These are phyloP conservation scores for Boletus edulis DNA, from an alignment of 768 basidiomycete species.

Conservation along the genomic window DNA sequence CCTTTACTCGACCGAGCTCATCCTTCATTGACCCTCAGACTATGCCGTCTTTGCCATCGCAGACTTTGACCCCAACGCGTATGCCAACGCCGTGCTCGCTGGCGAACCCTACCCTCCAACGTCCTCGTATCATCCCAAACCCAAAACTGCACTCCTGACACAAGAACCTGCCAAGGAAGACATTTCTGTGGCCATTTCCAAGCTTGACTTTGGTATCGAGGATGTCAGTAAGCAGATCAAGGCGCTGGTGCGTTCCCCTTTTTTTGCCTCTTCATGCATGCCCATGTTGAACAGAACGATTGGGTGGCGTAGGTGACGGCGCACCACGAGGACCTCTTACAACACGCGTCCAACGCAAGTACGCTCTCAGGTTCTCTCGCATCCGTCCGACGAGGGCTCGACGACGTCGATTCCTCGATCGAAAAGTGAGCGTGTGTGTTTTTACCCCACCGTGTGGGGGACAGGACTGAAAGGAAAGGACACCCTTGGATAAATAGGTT, in stretches of 20 bases:
- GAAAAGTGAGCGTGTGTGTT: conserved; percentile 55
- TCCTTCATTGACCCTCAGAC: conserved; percentile 41
- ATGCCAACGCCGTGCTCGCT: conserved; percentile 87
- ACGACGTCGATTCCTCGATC: conserved; percentile 71
- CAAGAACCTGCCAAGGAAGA: conserved; percentile 76
- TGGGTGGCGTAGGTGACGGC: conserved; percentile 60
- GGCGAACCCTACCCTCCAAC: conserved; percentile 70
- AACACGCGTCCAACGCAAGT: conserved; percentile 74
- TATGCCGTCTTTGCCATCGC: conserved; percentile 71
- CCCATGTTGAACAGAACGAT: not conserved
- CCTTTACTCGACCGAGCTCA: not conserved
- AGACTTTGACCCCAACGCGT: conserved; percentile 84
- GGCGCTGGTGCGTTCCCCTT: conserved; percentile 55
- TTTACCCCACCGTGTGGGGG: too few species aligned
- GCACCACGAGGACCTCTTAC: conserved; percentile 80
- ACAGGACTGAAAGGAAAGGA: too few species aligned
- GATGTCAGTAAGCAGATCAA: conserved; percentile 92
- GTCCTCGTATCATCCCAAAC: conserved; percentile 26
- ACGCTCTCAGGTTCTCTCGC: conserved; percentile 68
- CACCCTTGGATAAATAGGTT: conserved; percentile 45
- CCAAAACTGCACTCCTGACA: conserved; percentile 21
- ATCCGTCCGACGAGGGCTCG: conserved; percentile 65
- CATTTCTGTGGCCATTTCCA: conserved; percentile 84
- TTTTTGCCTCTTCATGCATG: too few species aligned
- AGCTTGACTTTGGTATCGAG: conserved; percentile 83